Conservation (phyloP, 768 basidiomycete genomes). For the Tubosaeta sp. region DNA sequence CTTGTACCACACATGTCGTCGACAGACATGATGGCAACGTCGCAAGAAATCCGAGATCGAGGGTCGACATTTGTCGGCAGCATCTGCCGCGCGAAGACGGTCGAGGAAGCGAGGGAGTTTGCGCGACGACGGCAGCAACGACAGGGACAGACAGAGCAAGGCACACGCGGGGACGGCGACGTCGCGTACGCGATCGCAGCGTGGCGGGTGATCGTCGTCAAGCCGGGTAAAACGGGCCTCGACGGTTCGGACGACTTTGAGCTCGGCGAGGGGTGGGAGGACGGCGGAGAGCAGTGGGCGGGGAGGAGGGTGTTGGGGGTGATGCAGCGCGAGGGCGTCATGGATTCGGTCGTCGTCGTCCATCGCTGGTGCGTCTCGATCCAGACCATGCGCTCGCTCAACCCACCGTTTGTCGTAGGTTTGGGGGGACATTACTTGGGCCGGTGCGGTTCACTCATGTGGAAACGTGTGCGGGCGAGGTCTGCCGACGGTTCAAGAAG, state of each 20-base stretch:
- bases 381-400: not conserved
- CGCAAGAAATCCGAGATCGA: conserved; percentile 73
- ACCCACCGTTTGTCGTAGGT: conserved; percentile 41
- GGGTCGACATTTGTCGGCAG: conserved; percentile 68
- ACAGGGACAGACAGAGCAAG: not conserved
- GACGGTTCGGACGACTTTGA: conserved; percentile 75
- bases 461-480: conserved; percentile 69
- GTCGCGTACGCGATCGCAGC: conserved; percentile 69
- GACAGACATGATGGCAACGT: conserved; percentile 43
- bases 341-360: conserved; percentile 78
- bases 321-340: conserved; percentile 63
- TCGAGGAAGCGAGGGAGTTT: conserved; percentile 46
- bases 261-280: conserved; percentile 54
- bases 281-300: conserved; percentile 77
- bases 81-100: conserved; percentile 52
- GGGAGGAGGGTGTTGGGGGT: conserved; percentile 58
- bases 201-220: conserved; percentile 75
- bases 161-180: conserved; percentile 11
- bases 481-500: conserved; percentile 62
- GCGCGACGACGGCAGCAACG: conserved; percentile 17
- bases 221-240: conserved; percentile 59
- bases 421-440: conserved; percentile 76
- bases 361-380: conserved; percentile 58
- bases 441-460: conserved; percentile 75
- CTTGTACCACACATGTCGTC: not conserved